Evolutionary conservation across 2,329 filamentous ascomycete genomes (phyloP).

Genomic region (Verticillium albo-atrum): DNA sequence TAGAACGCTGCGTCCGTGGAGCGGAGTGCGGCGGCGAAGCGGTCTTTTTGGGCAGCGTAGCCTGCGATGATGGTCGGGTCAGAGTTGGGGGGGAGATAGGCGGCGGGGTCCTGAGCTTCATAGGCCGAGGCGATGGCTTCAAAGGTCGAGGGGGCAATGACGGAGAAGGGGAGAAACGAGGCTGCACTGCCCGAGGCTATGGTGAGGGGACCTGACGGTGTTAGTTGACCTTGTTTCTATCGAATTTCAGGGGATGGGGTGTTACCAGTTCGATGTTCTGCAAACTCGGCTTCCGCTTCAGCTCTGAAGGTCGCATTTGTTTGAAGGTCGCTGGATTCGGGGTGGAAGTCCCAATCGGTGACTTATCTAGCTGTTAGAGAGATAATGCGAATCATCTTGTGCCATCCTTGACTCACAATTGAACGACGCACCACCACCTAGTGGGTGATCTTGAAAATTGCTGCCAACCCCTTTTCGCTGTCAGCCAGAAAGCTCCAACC

Average conservation of each 20-base stretch:
- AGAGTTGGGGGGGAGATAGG: constrained; percentile 20
- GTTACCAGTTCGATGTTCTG: constrained; percentile 9
- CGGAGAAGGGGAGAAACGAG: constrained; percentile 13
- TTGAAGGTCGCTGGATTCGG: constrained; percentile 9
- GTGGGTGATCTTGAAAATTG: constrained; percentile 33
- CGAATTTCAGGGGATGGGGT: no score
- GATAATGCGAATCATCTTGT: neutral
- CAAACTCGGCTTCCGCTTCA: constrained; percentile 8
- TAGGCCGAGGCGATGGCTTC: constrained; percentile 12
- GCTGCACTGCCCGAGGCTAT: constrained; percentile 13
- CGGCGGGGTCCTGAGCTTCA: constrained; percentile 17
- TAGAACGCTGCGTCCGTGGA: constrained; percentile 30
- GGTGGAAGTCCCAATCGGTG: constrained; percentile 13
- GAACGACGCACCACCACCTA: constrained; percentile 10
- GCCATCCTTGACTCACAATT: constrained; percentile 11
- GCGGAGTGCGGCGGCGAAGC: constrained; percentile 26
- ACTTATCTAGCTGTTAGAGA: constrained; percentile 6
- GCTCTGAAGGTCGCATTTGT: constrained; percentile 10
- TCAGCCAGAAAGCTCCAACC: neutral
- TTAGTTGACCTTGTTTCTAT: neutral
- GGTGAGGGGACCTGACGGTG: constrained; percentile 10
- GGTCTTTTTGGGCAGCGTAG: constrained; percentile 30
- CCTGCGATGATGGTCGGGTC: constrained; percentile 28
- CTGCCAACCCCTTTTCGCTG: constrained; percentile 7
- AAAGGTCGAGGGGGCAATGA: constrained; percentile 12